phyloP scores from a whole-genome alignment of 2,329 filamentous ascomycete genomes.

The Graphilbum sp. region DNA sequence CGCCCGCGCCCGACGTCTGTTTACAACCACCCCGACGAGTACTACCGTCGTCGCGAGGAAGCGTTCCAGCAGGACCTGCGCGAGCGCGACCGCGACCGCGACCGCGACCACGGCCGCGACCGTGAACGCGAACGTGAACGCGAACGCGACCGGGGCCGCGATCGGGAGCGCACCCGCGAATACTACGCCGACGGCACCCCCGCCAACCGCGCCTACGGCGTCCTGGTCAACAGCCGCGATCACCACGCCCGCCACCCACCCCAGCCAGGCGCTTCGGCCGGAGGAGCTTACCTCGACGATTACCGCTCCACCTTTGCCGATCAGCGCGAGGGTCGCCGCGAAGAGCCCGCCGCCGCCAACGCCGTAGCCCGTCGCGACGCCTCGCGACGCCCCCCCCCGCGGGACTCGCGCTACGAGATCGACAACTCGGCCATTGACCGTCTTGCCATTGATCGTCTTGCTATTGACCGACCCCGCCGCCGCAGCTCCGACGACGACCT shows the following conservation, averaged over 20 bases:
- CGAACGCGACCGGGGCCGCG: conserved; percentile 5
- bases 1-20: conserved; percentile 16
- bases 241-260: conserved; percentile 3
- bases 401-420: too few relatives aligned
- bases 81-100: conserved; percentile 10
- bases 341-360: neutral
- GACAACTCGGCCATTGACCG: neutral
- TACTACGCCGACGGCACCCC: conserved; percentile 8
- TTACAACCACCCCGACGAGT: conserved; percentile 26
- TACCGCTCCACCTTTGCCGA: neutral
- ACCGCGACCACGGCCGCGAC: conserved; percentile 25
- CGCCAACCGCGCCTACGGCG: conserved; percentile 7
- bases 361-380: neutral
- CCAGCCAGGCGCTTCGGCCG: too few relatives aligned
- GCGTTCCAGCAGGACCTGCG: neutral
- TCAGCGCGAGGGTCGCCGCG: neutral
- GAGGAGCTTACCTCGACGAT: neutral
- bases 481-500: conserved; percentile 7
- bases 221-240: conserved; percentile 8
- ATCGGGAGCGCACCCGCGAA: conserved; percentile 4
- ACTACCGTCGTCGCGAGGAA: conserved; percentile 31
- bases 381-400: neutral
- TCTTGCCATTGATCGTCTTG: conserved; percentile 3
- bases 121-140: conserved; percentile 11
- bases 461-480: conserved; percentile 3